These are phyloP conservation scores for Globisporangium solare DNA, from an alignment of 352 stramenopile species.

Conservation along the genomic window DNA sequence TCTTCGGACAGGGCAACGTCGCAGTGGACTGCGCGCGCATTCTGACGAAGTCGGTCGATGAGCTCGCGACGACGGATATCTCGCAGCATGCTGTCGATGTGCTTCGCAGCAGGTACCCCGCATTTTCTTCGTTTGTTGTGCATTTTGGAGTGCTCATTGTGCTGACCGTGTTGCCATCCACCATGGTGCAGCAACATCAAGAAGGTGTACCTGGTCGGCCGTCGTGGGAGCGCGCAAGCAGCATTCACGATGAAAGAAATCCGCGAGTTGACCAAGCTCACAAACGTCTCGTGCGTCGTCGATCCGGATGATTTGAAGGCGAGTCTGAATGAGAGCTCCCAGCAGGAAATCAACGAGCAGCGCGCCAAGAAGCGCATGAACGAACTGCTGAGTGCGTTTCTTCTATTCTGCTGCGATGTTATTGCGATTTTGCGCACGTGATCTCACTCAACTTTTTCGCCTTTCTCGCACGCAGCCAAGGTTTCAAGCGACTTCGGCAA, in stretches of 20 bases:
- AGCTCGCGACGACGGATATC: slow-evolving; percentile 92
- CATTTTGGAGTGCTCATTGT: not conserved
- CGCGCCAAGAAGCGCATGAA: slow-evolving; percentile 84
- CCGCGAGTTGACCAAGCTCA: slow-evolving; percentile 84
- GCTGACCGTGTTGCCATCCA: not conserved
- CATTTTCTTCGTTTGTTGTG: not conserved
- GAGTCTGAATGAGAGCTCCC: slow-evolving; percentile 78
- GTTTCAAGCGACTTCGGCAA: slow-evolving; percentile 34
- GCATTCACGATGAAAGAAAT: slow-evolving; percentile 98
- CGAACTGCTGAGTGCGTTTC: slow-evolving; percentile 51
- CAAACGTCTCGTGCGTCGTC: slow-evolving; percentile 81
- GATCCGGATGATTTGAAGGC: slow-evolving; percentile 84
- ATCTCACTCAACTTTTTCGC: not conserved
- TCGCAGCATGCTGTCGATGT: slow-evolving; percentile 84
- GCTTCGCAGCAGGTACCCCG: slow-evolving; percentile 47
- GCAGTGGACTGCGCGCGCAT: slow-evolving; percentile 96
- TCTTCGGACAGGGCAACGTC: slow-evolving; percentile 98
- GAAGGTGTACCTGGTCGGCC: slow-evolving; percentile 89
- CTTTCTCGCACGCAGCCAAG: slow-evolving; percentile 24
- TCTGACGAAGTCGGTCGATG: slow-evolving; percentile 87
- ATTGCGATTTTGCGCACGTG: not conserved
- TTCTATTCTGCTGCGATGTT: not conserved
- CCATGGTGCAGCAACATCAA: slow-evolving; percentile 43
- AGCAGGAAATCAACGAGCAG: slow-evolving; percentile 84
- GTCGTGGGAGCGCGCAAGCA: slow-evolving; percentile 93